phyloP scores from a whole-genome alignment of 164 flowering plant species.

The Nelumbo lutea region DNA sequence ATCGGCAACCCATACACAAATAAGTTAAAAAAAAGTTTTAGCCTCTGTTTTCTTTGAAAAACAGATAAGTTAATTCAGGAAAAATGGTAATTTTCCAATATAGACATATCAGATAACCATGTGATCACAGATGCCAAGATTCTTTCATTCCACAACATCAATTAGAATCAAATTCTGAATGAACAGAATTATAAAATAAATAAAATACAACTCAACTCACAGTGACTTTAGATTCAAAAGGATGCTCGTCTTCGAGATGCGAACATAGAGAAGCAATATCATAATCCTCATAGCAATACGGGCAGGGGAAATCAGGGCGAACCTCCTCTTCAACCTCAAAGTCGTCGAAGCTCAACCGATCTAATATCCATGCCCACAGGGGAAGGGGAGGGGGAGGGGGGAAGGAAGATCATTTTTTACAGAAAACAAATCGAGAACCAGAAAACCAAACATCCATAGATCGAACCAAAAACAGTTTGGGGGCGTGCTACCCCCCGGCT shows the following conservation, averaged over 20 bases:
- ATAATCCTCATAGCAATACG: conserved; percentile 83
- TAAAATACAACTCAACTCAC: conserved; percentile 29
- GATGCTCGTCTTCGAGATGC: conserved; percentile 84
- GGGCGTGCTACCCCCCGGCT: too few relatives aligned
- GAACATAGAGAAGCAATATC: conserved; percentile 73
- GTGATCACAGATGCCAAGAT: background rate
- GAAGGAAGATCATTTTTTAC: background rate
- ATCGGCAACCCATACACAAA: too few relatives aligned
- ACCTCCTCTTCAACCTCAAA: conserved; percentile 76
- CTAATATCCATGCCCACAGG: conserved; percentile 16
- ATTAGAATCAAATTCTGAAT: background rate
- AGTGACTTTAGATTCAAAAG: conserved; percentile 60
- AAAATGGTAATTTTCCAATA: background rate
- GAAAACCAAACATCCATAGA: background rate
- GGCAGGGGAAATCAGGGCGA: conserved; percentile 78
- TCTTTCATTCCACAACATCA: background rate
- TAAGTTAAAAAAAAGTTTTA: too few relatives aligned
- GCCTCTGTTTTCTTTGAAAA: too few relatives aligned
- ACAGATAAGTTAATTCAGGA: too few relatives aligned
- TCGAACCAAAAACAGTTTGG: background rate
- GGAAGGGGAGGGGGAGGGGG: background rate
- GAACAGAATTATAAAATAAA: background rate
- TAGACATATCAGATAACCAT: background rate
- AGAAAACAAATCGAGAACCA: background rate
- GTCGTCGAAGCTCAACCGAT: conserved; percentile 76